A percentile compares a stretch with the other conserved stretches of the same genome.
Evolutionary conservation across 345 rosid genomes (phyloP).

Genomic region (Reutealis trisperma): DNA sequence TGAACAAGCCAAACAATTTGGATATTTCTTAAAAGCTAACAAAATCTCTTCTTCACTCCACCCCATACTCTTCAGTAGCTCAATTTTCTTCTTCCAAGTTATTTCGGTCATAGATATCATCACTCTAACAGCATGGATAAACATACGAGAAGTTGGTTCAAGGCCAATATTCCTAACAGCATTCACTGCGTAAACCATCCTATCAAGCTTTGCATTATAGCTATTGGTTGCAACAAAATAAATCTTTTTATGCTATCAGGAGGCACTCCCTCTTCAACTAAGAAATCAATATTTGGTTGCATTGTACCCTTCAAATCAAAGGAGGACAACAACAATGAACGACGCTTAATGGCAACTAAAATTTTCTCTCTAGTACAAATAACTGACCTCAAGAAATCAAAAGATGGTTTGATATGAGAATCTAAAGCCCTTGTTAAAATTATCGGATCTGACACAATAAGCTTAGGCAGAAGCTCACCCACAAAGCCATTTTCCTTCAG

Average conservation of each 20-base stretch:
- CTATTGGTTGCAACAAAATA: constrained; percentile 13
- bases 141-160: constrained; percentile 15
- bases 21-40: constrained; percentile 13
- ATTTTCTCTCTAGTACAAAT: constrained; percentile 15
- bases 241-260: neutral
- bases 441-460: constrained; percentile 17
- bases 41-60: constrained; percentile 31
- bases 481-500: constrained; percentile 17
- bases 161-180: constrained; percentile 21
- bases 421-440: constrained; percentile 14
- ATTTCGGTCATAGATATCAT: constrained; percentile 8
- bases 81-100: constrained; percentile 25
- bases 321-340: constrained; percentile 7
- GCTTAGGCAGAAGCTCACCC: constrained; percentile 18
- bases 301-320: constrained; percentile 9
- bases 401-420: constrained; percentile 21
- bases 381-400: constrained; percentile 13
- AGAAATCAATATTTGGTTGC: constrained; percentile 23
- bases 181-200: constrained; percentile 11
- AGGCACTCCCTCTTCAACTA: constrained; percentile 24
- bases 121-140: constrained; percentile 22
- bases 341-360: constrained; percentile 18
- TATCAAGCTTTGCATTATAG: neutral
- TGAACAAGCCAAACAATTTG: constrained; percentile 9
- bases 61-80: constrained; percentile 32